phyloP scores from a whole-genome alignment of 2,329 filamentous ascomycete species.

The Neofusicoccum sp. region DNA sequence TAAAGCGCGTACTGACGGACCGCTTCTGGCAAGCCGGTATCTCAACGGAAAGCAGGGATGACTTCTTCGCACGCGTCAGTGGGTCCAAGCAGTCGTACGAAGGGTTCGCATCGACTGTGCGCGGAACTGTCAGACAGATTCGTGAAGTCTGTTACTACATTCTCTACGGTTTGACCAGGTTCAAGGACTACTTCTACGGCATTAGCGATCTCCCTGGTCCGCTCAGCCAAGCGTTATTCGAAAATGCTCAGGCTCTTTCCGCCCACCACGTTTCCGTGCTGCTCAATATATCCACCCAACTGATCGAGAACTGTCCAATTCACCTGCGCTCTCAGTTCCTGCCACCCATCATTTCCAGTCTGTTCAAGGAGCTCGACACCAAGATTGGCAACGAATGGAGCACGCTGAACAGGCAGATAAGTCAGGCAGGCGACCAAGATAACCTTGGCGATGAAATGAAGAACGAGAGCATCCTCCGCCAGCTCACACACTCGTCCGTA shows the following conservation, averaged over 20 bases:
- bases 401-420: conserved; percentile 57
- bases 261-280: conserved; percentile 94
- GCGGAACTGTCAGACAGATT: conserved; percentile 83
- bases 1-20: conserved; percentile 83
- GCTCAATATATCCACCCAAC: conserved; percentile 79
- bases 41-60: conserved; percentile 90
- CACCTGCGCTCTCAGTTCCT: conserved; percentile 75
- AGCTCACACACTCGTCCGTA: conserved; percentile 88
- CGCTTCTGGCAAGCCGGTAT: conserved; percentile 99
- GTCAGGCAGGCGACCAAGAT: conserved; percentile 69
- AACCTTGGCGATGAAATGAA: conserved; percentile 93
- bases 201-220: conserved; percentile 78
- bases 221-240: conserved; percentile 79
- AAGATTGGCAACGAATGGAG: conserved; percentile 90
- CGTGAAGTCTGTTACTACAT: conserved; percentile 93
- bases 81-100: conserved; percentile 88
- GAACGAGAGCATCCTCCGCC: conserved; percentile 88
- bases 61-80: conserved; percentile 90
- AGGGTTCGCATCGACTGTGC: conserved; percentile 88
- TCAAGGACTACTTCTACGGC: conserved; percentile 89
- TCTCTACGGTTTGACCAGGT: conserved; percentile 85
- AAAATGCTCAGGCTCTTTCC: conserved; percentile 77
- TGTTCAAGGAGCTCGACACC: conserved; percentile 81
- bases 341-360: conserved; percentile 74
- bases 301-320: conserved; percentile 89